Percentiles rank a stretch among this genome's conserved stretches.
Conservation (phyloP, 2,329 filamentous ascomycete genomes). For the Emergomyces orientalis region DNA sequence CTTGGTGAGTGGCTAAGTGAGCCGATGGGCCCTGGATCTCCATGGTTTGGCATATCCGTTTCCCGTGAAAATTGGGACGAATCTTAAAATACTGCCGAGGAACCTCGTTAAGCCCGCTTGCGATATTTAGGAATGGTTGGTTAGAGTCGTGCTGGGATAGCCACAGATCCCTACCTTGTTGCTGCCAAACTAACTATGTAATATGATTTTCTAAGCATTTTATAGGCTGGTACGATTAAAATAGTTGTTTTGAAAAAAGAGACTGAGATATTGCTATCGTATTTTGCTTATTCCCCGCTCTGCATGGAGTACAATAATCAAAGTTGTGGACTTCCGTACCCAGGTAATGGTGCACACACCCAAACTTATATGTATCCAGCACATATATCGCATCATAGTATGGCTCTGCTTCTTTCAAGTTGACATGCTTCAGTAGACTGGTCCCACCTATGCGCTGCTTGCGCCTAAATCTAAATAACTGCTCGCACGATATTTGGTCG, state of each 20-base stretch:
- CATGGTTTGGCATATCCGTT: background rate
- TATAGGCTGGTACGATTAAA: background rate
- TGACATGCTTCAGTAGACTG: background rate
- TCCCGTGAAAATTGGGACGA: conserved; percentile 4
- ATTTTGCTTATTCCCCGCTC: background rate
- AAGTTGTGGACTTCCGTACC: no score
- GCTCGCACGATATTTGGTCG: background rate
- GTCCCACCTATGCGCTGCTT: background rate
- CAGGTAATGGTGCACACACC: background rate
- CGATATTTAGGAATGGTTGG: background rate
- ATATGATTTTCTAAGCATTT: background rate
- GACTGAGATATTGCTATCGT: background rate
- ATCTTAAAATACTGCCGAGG: conserved; percentile 3
- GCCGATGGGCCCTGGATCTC: background rate
- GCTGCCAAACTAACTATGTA: background rate
- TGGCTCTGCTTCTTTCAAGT: background rate
- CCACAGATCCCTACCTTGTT: background rate
- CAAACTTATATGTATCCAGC: background rate
- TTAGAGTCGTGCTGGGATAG: background rate
- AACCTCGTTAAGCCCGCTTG: background rate
- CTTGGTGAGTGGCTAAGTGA: background rate
- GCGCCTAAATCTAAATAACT: background rate
- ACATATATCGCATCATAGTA: background rate
- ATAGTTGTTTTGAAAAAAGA: background rate
- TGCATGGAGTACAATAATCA: background rate